Conservation (phyloP, 2,329 filamentous ascomycete species). For the Xenosphaeropsis pyriputrescens region DNA sequence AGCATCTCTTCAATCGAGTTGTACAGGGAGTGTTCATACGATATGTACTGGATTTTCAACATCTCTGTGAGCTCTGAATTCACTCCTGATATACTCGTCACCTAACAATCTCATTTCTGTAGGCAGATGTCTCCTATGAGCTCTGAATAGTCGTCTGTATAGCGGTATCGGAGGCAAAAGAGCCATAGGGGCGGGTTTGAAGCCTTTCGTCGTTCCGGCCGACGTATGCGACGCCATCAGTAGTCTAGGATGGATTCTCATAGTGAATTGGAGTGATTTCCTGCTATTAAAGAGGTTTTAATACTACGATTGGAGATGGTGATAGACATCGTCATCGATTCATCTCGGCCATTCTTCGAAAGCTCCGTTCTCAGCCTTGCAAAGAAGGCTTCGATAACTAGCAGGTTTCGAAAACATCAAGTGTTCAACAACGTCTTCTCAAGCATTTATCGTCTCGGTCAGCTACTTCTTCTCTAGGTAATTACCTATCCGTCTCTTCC, state of each 20-base stretch:
- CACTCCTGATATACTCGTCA: slow-evolving; percentile 84
- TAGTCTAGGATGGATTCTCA: slow-evolving; percentile 10
- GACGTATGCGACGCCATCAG: slow-evolving; percentile 12
- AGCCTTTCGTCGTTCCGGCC: slow-evolving; percentile 7
- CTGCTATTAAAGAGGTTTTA: not conserved
- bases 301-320: not conserved
- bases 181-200: slow-evolving; percentile 14
- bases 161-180: slow-evolving; percentile 46
- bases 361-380: slow-evolving; percentile 1
- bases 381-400: not conserved
- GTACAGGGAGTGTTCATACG: slow-evolving; percentile 31
- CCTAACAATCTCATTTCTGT: slow-evolving; percentile 66
- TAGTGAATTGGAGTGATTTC: slow-evolving; percentile 1
- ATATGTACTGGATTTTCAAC: slow-evolving; percentile 88
- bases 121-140: slow-evolving; percentile 68
- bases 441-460: too few relatives aligned
- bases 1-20: not conserved
- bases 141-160: slow-evolving; percentile 75
- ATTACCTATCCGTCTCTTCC: too few relatives aligned
- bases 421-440: too few relatives aligned
- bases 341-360: not conserved
- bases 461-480: too few relatives aligned
- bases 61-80: slow-evolving; percentile 72
- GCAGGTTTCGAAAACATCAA: too few relatives aligned
- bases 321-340: not conserved